Percentiles rank a stretch among this genome's conserved stretches.
Evolutionary conservation across 2,329 filamentous ascomycete species (phyloP).

Genomic region (Penicillium occitanis): DNA sequence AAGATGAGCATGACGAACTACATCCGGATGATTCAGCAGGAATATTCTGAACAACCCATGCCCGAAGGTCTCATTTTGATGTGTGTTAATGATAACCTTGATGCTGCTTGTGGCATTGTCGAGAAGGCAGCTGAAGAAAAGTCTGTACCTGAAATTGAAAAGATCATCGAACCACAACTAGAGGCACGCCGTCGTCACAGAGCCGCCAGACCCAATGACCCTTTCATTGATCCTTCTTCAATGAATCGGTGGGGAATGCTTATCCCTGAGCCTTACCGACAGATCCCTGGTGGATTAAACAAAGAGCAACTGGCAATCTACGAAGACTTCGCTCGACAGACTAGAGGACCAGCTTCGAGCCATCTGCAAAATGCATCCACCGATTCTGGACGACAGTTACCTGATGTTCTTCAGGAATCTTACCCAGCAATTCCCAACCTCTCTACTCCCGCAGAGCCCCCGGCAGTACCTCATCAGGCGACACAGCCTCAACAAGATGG

Average conservation of each 20-base stretch:
- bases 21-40: conserved; percentile 77
- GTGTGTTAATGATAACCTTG: conserved; percentile 97
- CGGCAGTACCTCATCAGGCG: conserved; percentile 59
- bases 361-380: conserved; percentile 58
- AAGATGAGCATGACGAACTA: conserved; percentile 97
- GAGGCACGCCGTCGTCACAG: conserved; percentile 75
- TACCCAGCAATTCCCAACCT: conserved; percentile 61
- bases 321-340: conserved; percentile 89
- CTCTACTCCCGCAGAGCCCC: conserved; percentile 62
- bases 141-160: conserved; percentile 90
- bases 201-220: conserved; percentile 72
- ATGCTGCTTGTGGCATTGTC: conserved; percentile 87
- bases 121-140: conserved; percentile 94
- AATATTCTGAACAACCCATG: conserved; percentile 66
- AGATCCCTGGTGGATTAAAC: conserved; percentile 79
- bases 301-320: conserved; percentile 93
- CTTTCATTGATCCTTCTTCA: conserved; percentile 71
- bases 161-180: conserved; percentile 80
- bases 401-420: conserved; percentile 62
- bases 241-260: conserved; percentile 90
- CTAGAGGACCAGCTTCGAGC: conserved; percentile 60
- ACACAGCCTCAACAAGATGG: conserved; percentile 52
- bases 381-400: conserved; percentile 60
- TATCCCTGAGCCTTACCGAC: conserved; percentile 89
- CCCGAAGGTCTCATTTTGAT: conserved; percentile 95